A percentile compares a stretch with the other conserved stretches of the same genome.
Conservation (phyloP, 2,329 filamentous ascomycete species). For the Cytospora mali region DNA sequence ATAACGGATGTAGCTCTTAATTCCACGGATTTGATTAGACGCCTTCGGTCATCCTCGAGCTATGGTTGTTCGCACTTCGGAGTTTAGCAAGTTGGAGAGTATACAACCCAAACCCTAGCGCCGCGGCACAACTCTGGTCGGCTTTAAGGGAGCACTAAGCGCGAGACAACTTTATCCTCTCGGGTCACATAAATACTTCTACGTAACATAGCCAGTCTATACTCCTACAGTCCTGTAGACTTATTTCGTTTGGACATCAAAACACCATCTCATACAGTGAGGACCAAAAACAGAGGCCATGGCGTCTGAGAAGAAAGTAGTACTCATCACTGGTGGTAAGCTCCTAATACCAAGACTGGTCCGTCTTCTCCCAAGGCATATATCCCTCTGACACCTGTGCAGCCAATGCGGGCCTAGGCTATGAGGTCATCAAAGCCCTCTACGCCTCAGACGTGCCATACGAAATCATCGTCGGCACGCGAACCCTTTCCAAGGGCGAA, state of each 20-base stretch:
- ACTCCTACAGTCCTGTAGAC: too few species aligned
- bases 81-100: too few species aligned
- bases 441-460: conserved; percentile 51
- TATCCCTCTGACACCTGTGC: conserved; percentile 45
- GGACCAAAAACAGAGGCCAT: not conserved
- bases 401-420: conserved; percentile 63
- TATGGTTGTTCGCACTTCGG: not conserved
- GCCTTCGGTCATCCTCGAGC: too few species aligned
- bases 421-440: conserved; percentile 58
- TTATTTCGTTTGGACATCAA: too few species aligned
- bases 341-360: too few species aligned
- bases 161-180: not conserved
- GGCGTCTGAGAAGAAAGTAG: conserved; percentile 20
- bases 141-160: not conserved
- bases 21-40: too few species aligned
- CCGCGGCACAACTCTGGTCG: too few species aligned
- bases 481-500: conserved; percentile 53
- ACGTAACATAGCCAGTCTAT: too few species aligned
- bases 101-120: too few species aligned
- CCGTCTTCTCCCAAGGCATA: conserved; percentile 32
- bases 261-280: not conserved
- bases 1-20: too few species aligned
- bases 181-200: not conserved
- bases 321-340: conserved; percentile 25
- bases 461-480: conserved; percentile 58